Evolutionary conservation across 148 eudicot species (phyloP), one percentile per base, ranked within the genome.

Genomic region (Fagopyrum homotropicum): DNA sequence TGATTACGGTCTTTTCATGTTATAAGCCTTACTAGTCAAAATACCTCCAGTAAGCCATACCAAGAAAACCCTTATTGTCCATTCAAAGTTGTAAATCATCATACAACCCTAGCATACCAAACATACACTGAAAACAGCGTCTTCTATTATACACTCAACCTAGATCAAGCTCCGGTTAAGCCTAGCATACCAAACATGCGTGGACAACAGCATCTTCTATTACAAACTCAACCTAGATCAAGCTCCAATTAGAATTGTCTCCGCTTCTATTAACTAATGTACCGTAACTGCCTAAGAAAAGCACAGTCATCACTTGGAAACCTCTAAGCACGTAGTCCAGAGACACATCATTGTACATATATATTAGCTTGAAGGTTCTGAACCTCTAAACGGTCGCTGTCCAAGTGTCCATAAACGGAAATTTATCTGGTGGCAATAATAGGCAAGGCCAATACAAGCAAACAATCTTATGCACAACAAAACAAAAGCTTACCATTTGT

Each of bases 401-500:
- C 26, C 61, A 56, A 56, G 9, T 56, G 8, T 56, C 26, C 61
- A 56, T 56, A 56, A 56, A 16, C 29, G 68, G 2, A 49, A 61
- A 61, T 2, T 9, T 22, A 26, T 61, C 40, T 7, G 52, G 68
- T 61, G 68, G 68, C 68, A 61, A 61, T 29, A 29, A 16, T 29
- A 40, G 47, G 47, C 30, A 11, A 66, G 11, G 69, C 45, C 69
- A 35, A 35, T 11, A 2, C 7, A 63, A 63, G 69, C 14, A 35
- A 63, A 35, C 45, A 63, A 6, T 30, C 40, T 63, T 63, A 45
- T 35, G 69, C 12, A 63, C 46, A 66, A 6, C 47, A 6, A 54
- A 22, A 56, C 35, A 29, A 76, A 72, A 57, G 73, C 77, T 80
- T 44, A 88, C 94, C 89, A 78, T 83, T 89, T 76, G 87, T 89